Conservation (phyloP, 345 rosid genomes). For the Gynandropsis gynandra region DNA sequence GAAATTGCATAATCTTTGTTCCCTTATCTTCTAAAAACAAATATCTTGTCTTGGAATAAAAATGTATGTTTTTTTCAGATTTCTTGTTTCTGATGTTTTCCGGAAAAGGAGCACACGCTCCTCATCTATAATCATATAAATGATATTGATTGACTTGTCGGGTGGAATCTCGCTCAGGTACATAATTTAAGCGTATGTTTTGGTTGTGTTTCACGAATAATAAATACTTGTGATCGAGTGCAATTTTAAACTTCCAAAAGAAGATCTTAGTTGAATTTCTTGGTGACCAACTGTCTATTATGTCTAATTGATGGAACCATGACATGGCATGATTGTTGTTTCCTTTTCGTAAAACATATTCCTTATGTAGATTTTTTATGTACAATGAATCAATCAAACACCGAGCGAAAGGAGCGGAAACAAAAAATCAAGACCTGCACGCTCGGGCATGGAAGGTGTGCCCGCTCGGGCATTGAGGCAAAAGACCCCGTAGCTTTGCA, state of each 20-base stretch:
- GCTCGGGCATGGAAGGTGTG: too few relatives aligned
- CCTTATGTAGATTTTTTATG: slow-evolving; percentile 5
- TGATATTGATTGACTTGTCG: slow-evolving; percentile 95
- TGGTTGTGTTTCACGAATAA: slow-evolving; percentile 8
- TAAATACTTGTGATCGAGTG: slow-evolving; percentile 1
- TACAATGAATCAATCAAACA: slow-evolving; percentile 1
- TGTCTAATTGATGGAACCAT: background rate
- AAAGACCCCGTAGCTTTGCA: too few relatives aligned
- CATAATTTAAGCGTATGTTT: background rate
- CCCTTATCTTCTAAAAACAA: too few relatives aligned
- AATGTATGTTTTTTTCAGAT: too few relatives aligned
- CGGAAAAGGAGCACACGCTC: slow-evolving; percentile 92
- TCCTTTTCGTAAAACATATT: slow-evolving; percentile 8
- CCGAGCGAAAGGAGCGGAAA: too few relatives aligned
- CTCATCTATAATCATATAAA: slow-evolving; percentile 75
- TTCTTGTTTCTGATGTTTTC: slow-evolving; percentile 10
- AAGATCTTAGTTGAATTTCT: slow-evolving; percentile 9
- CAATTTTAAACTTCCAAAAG: background rate
- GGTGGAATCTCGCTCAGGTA: slow-evolving; percentile 96
- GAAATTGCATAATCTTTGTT: background rate
- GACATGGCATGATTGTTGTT: slow-evolving; percentile 1
- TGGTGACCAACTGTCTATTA: slow-evolving; percentile 1
- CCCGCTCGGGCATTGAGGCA: too few relatives aligned
- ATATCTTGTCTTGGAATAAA: too few relatives aligned
- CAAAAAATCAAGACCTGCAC: too few relatives aligned